Percentiles rank a stretch among this genome's conserved stretches.
Evolutionary conservation across 2,329 filamentous ascomycete genomes (phyloP).

Genomic region (Fonsecaea nubica): DNA sequence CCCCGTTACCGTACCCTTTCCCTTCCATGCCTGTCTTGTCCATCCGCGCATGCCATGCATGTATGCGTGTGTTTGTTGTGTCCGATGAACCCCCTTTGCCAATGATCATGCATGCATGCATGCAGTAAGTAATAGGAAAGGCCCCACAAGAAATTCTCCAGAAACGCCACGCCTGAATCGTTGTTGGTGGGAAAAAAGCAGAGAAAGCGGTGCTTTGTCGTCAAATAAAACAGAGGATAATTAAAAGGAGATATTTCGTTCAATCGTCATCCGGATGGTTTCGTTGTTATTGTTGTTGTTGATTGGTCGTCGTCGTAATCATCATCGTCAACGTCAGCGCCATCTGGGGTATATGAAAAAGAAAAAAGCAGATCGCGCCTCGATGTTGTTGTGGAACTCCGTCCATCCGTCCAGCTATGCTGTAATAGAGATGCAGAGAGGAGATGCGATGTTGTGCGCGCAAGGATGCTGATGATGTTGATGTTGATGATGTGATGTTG

Average conservation of each 20-base stretch:
- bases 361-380: neutral
- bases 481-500: too few relatives aligned
- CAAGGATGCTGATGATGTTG: too few relatives aligned
- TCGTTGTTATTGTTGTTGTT: neutral
- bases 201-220: too few relatives aligned
- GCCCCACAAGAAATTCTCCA: neutral
- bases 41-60: neutral
- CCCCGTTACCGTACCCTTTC: neutral
- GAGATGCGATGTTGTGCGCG: neutral
- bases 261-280: neutral
- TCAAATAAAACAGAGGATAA: neutral
- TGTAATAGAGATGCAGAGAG: neutral
- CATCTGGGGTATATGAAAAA: neutral
- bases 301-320: neutral
- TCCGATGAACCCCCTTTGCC: neutral
- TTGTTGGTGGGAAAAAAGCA: too few relatives aligned
- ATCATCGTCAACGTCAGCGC: neutral
- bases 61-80: neutral
- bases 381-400: neutral
- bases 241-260: neutral
- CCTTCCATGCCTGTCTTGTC: neutral
- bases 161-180: neutral
- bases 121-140: neutral
- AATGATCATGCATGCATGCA: conserved; percentile 1
- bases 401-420: neutral